Conservation (phyloP, 2,329 filamentous ascomycete species). For the Claviceps quebecensis region DNA sequence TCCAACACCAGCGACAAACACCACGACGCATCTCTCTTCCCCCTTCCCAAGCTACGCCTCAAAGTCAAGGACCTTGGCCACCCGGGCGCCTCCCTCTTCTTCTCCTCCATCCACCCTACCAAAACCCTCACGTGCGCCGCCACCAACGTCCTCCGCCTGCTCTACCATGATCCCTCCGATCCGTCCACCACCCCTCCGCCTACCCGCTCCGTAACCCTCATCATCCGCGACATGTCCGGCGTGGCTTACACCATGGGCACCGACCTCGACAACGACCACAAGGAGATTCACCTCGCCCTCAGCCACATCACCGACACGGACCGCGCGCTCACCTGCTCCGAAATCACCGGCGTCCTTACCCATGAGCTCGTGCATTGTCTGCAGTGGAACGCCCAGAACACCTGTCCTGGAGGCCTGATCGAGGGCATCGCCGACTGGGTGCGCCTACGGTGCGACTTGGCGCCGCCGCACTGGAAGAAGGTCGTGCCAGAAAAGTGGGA, state of each 20-base stretch:
- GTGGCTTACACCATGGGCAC: constrained; percentile 80
- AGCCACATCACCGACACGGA: constrained; percentile 50
- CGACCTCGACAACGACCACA: constrained; percentile 72
- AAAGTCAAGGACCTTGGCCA: constrained; percentile 44
- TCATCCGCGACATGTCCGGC: constrained; percentile 65
- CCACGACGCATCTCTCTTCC: constrained; percentile 16
- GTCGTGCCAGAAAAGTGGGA: constrained; percentile 57
- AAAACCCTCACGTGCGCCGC: constrained; percentile 49
- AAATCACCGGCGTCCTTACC: constrained; percentile 71
- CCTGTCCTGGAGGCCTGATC: constrained; percentile 61
- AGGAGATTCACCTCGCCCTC: constrained; percentile 81
- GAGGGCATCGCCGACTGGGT: constrained; percentile 95
- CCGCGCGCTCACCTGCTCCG: constrained; percentile 30
- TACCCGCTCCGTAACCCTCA: constrained; percentile 76
- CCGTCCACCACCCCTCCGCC: constrained; percentile 32
- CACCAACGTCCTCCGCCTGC: constrained; percentile 51
- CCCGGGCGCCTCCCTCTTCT: constrained; percentile 51
- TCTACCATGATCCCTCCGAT: constrained; percentile 46
- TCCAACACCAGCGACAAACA: neutral
- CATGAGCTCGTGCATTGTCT: constrained; percentile 95
- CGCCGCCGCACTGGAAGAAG: constrained; percentile 71
- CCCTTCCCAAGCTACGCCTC: constrained; percentile 42
- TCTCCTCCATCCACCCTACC: constrained; percentile 48
- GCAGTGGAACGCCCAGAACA: constrained; percentile 56
- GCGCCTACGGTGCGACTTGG: constrained; percentile 55